Percentiles rank a stretch among this genome's conserved stretches.
Evolutionary conservation across 495 filamentous ascomycete genomes (phyloP).

Genomic region (Penicillium cataractarum): DNA sequence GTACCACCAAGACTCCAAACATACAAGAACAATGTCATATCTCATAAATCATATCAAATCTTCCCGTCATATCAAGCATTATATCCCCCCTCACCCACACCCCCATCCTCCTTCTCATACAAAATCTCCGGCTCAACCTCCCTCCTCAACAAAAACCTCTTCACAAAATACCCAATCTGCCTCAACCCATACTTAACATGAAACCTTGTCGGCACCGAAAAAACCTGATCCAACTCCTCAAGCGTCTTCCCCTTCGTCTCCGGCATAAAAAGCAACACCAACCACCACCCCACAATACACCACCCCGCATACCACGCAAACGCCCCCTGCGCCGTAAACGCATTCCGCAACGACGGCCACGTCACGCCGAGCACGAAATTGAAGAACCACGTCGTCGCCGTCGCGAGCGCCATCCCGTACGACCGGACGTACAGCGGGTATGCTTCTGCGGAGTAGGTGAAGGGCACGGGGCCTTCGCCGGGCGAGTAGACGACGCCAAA

Average conservation of each 20-base stretch:
- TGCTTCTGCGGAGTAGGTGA: constrained; percentile 82
- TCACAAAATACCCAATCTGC: constrained; percentile 52
- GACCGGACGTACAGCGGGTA: constrained; percentile 77
- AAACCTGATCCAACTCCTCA: constrained; percentile 53
- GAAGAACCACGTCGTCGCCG: constrained; percentile 68
- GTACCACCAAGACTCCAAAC: background rate
- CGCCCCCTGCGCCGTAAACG: constrained; percentile 52
- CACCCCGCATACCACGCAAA: constrained; percentile 61
- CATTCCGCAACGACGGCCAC: constrained; percentile 62
- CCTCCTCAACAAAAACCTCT: constrained; percentile 46
- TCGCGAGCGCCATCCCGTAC: constrained; percentile 69
- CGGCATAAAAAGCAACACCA: constrained; percentile 53
- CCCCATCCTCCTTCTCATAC: constrained; percentile 42
- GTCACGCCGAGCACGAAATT: constrained; percentile 45
- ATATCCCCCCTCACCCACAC: constrained; percentile 27
- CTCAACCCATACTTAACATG: constrained; percentile 49
- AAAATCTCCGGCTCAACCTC: constrained; percentile 42
- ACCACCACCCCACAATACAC: constrained; percentile 52
- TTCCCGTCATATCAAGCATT: constrained; percentile 23
- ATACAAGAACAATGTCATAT: background rate
- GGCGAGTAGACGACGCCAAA: constrained; percentile 78
- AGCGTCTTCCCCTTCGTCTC: constrained; percentile 56
- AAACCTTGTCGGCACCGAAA: constrained; percentile 53
- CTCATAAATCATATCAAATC: background rate
- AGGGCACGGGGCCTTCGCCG: constrained; percentile 81